A percentile compares a stretch with the other conserved stretches of the same genome.
Conservation (phyloP, 1,284 basidiomycete species). For the Vanrija humicola region DNA sequence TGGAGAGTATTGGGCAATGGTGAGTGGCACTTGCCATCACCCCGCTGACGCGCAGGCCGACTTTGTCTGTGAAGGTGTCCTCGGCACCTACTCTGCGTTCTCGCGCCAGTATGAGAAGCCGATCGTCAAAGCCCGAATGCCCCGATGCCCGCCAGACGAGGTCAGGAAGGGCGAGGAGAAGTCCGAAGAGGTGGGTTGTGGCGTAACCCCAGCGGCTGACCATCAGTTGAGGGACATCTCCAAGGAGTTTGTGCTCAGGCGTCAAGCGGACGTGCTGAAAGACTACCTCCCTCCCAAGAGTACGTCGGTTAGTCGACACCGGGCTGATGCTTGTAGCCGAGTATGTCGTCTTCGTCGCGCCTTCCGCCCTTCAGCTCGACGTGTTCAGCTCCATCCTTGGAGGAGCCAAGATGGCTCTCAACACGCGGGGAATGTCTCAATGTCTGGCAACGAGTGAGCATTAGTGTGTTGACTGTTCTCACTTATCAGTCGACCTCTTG, state of each 20-base stretch:
- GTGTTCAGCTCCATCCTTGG: constrained; percentile 63
- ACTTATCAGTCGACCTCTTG: constrained; percentile 50
- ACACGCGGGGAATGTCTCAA: constrained; percentile 65
- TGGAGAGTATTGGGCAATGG: constrained; percentile 94
- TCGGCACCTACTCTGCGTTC: constrained; percentile 66
- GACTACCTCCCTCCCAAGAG: constrained; percentile 88
- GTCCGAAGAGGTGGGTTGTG: constrained; percentile 59
- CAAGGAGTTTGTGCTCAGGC: constrained; percentile 81
- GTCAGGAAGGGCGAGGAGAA: constrained; percentile 70
- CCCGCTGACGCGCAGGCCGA: constrained; percentile 59
- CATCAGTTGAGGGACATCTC: constrained; percentile 70
- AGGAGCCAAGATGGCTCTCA: constrained; percentile 59
- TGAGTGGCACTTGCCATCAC: constrained; percentile 39
- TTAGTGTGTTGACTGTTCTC: too few relatives aligned
- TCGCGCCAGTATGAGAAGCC: constrained; percentile 80
- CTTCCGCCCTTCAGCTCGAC: constrained; percentile 71
- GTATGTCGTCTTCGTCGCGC: constrained; percentile 87
- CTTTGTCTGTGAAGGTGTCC: constrained; percentile 86
- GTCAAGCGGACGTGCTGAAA: constrained; percentile 75
- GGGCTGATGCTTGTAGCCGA: constrained; percentile 61
- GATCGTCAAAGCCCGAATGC: constrained; percentile 80
- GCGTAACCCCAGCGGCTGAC: neutral
- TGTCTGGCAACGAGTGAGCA: constrained; percentile 73
- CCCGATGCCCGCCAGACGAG: constrained; percentile 67
- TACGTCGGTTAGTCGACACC: constrained; percentile 47